Percentiles rank a stretch among this genome's conserved stretches.
These are phyloP conservation scores for Albizia julibrissin DNA, from an alignment of 306 rosid genomes.

Conservation along the genomic window DNA sequence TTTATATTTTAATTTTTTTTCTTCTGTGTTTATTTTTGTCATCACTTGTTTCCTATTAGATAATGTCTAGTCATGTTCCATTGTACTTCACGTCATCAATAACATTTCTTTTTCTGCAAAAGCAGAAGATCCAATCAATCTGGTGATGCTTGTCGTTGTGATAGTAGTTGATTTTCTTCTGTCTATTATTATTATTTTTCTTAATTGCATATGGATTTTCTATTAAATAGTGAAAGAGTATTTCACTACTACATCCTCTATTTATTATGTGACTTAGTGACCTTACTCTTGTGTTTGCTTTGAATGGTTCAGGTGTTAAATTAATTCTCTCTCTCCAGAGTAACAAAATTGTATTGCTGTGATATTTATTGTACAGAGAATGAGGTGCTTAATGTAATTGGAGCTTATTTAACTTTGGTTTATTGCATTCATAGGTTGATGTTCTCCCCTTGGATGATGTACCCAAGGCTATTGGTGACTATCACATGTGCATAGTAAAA, in stretches of 20 bases:
- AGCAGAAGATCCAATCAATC: background rate
- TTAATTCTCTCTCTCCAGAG: background rate
- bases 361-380: background rate
- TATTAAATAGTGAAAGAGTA: background rate
- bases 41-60: background rate
- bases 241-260: background rate
- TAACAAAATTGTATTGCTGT: background rate
- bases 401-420: background rate
- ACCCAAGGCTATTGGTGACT: constrained; percentile 58
- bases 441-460: constrained; percentile 69
- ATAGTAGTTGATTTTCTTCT: background rate
- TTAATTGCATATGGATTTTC: background rate
- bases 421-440: constrained; percentile 63
- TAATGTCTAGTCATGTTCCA: background rate
- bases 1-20: no score
- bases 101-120: background rate
- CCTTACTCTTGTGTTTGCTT: background rate
- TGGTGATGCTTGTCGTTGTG: background rate
- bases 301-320: constrained; percentile 4
- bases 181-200: background rate
- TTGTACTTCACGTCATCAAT: background rate
- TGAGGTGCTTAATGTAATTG: background rate
- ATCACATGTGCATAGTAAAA: constrained; percentile 67
- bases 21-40: no score
- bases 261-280: background rate